These are phyloP conservation scores for Penicillium canescens DNA, from an alignment of 495 filamentous ascomycete species.

Conservation along the genomic window DNA sequence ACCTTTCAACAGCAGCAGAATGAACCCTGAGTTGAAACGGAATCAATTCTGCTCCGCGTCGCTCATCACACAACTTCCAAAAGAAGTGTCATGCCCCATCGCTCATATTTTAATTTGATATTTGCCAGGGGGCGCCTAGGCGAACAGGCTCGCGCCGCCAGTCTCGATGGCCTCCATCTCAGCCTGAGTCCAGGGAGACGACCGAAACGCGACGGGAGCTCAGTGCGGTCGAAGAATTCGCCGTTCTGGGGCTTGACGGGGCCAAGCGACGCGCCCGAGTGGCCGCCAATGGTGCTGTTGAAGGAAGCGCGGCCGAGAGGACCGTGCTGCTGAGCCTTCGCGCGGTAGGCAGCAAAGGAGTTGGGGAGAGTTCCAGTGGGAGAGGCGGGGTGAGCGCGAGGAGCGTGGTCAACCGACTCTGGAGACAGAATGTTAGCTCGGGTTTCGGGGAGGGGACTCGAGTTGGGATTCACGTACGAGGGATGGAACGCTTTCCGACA, in stretches of 20 bases:
- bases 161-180: constrained; percentile 97
- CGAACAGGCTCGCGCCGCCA: constrained; percentile 75
- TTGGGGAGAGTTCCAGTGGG: constrained; percentile 61
- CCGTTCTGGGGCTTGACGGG: constrained; percentile 69
- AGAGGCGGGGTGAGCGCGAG: constrained; percentile 61
- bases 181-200: constrained; percentile 65
- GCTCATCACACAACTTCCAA: constrained; percentile 18
- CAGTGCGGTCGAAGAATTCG: constrained; percentile 82
- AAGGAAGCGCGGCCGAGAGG: constrained; percentile 60
- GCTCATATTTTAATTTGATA: constrained; percentile 18
- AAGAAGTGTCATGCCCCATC: constrained; percentile 25
- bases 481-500: constrained; percentile 80
- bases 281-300: constrained; percentile 60
- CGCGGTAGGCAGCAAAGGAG: constrained; percentile 88
- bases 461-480: constrained; percentile 59
- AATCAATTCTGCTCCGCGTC: background rate
- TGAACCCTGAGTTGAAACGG: background rate
- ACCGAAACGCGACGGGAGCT: constrained; percentile 82
- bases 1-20: constrained; percentile 8
- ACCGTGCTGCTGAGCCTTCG: constrained; percentile 91
- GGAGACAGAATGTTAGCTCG: constrained; percentile 17
- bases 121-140: constrained; percentile 28
- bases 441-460: background rate
- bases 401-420: constrained; percentile 74
- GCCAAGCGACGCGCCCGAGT: constrained; percentile 67